Conservation (phyloP, 495 filamentous ascomycete genomes). For the Neurospora sp. region DNA sequence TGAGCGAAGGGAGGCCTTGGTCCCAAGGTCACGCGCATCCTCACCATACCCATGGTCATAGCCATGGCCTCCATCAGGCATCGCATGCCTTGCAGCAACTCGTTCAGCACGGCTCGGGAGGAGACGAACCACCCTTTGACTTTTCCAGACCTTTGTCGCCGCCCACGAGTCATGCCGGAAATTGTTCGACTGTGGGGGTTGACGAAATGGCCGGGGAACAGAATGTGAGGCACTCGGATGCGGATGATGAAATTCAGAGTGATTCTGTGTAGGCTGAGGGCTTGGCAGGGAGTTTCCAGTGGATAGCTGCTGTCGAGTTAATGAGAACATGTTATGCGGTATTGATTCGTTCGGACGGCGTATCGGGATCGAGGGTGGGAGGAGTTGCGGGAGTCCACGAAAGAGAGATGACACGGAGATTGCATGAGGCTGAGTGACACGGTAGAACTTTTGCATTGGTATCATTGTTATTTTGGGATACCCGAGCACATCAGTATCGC, state of each 20-base stretch:
- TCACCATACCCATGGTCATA: conserved; percentile 3
- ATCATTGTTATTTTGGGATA: not conserved
- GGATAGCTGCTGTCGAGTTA: not conserved
- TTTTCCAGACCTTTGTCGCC: conserved; percentile 25
- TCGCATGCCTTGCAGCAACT: conserved; percentile 11
- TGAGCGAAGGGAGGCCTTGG: conserved; percentile 13
- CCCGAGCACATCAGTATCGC: not conserved
- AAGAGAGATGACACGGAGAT: not conserved
- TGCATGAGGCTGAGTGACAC: not conserved
- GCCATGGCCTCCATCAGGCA: not conserved
- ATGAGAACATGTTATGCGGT: not conserved
- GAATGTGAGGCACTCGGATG: not conserved
- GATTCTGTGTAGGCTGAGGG: not conserved
- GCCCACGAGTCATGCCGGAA: not conserved
- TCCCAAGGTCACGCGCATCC: not conserved
- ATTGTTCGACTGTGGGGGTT: conserved; percentile 8
- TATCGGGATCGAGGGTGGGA: not conserved
- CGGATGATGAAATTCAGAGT: not conserved
- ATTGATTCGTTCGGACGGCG: not conserved
- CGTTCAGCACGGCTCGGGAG: not conserved
- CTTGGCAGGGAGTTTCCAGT: not conserved
- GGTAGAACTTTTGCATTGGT: not conserved
- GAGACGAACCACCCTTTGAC: conserved; percentile 11
- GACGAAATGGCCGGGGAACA: conserved; percentile 4
- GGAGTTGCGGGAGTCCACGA: not conserved